phyloP scores from a whole-genome alignment of 768 basidiomycete genomes.

The Albatrellus ellisii region DNA sequence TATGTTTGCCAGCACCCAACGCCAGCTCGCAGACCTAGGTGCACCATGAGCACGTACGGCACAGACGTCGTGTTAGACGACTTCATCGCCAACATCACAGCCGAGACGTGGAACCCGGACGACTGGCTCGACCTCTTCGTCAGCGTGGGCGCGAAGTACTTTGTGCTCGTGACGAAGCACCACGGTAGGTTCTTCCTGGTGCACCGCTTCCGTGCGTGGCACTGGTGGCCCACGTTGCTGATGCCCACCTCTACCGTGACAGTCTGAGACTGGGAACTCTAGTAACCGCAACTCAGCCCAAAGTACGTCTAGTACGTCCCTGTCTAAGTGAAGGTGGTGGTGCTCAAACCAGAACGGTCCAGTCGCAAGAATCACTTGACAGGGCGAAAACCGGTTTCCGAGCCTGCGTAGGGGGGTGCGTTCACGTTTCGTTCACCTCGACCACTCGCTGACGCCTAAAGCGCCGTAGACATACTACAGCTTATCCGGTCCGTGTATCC shows the following conservation, averaged over 20 bases:
- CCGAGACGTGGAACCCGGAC: constrained; percentile 37
- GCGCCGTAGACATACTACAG: neutral
- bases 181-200: constrained; percentile 42
- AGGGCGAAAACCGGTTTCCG: neutral
- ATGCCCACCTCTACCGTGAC: neutral
- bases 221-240: neutral
- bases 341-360: too few species aligned
- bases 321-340: too few species aligned
- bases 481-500: neutral
- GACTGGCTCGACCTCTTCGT: constrained; percentile 43
- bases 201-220: too few species aligned
- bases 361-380: neutral
- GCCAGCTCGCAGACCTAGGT: neutral
- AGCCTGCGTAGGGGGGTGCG: neutral
- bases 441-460: neutral
- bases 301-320: neutral
- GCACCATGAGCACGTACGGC: neutral
- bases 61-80: constrained; percentile 16
- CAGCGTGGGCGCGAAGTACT: constrained; percentile 46
- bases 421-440: neutral
- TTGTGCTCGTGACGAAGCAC: constrained; percentile 50
- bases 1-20: neutral
- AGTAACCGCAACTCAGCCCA: neutral
- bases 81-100: constrained; percentile 42
- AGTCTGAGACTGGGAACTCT: neutral